A percentile compares a stretch with the other conserved stretches of the same genome.
Evolutionary conservation across 2,329 filamentous ascomycete genomes (phyloP).

Genomic region (Zymoseptoria pseudotritici): DNA sequence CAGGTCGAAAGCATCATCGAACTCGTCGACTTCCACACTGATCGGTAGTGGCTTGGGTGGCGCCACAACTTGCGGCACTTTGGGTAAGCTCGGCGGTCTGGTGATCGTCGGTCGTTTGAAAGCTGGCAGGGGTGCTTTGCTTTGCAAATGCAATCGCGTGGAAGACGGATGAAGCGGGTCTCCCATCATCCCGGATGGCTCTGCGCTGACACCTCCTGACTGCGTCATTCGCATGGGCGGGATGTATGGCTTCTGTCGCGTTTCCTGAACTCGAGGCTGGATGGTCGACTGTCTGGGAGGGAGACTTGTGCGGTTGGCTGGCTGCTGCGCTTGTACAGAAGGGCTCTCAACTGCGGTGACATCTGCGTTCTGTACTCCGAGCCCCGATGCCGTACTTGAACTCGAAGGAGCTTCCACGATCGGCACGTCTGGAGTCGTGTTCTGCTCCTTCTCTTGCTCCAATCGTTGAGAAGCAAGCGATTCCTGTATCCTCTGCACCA

Average conservation of each 20-base stretch:
- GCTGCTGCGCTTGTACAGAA: constrained; percentile 3
- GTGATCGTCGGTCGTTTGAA: constrained; percentile 27
- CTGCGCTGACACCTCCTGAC: constrained; percentile 12
- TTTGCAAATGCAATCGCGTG: constrained; percentile 24
- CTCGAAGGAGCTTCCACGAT: constrained; percentile 35
- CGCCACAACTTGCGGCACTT: constrained; percentile 6
- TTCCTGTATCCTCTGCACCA: constrained; percentile 41
- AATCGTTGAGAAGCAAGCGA: constrained; percentile 32
- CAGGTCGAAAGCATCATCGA: constrained; percentile 40
- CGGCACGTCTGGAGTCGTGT: constrained; percentile 1
- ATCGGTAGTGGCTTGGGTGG: constrained; percentile 8
- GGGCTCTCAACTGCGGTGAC: constrained; percentile 1
- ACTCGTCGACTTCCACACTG: constrained; percentile 34
- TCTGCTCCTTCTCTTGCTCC: constrained; percentile 13
- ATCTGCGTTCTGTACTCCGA: constrained; percentile 6
- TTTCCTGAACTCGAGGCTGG: neutral
- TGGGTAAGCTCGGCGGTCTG: constrained; percentile 15
- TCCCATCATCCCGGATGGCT: constrained; percentile 7
- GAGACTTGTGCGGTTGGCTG: constrained; percentile 16
- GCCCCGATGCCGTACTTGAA: constrained; percentile 40
- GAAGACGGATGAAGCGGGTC: constrained; percentile 16
- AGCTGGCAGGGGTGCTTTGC: constrained; percentile 27
- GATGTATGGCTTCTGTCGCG: constrained; percentile 1
- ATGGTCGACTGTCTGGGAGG: constrained; percentile 4
- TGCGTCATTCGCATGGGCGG: constrained; percentile 10